Evolutionary conservation across 768 basidiomycete species (phyloP), one percentile per base, ranked within the genome.

Genomic region (Scleroderma citrinum): DNA sequence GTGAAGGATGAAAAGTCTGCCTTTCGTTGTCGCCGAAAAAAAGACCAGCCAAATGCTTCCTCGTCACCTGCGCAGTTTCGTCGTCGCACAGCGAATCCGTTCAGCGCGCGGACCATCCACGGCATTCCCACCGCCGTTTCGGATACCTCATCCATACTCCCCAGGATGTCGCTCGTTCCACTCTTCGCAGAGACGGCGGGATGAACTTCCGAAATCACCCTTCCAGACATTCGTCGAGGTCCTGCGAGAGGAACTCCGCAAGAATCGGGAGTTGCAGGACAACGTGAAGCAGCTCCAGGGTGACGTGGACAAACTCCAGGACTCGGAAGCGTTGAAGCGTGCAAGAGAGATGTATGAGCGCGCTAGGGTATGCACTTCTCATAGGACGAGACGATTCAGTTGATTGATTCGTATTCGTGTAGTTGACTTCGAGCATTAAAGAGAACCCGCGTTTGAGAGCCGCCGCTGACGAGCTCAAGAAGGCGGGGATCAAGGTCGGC

Each of bases 251-350:
- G 96, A 99, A 70, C 70, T 99, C 39, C 76, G 81, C 64, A 98
- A 97, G 76, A 95, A 91, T 63, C 73, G 92, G 55, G 94, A 95
- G 65, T 75, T 96, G 44, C 92, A 95, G 71, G 94, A 98, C 30
- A 95, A 95, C 69, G 87, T 97, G 42, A 94, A 93, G 72, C 92
- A 96, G 70, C 76, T 99, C 16, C 92, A 95, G 70, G 96, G 96
- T 54, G 93, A 98, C 67, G 95, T 96, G 32, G 90, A 92, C 71
- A 96, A 96, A 71, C 70, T 97, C 43, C 94, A 97, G 74, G 96
- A 97, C 66, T 92, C 91, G 47, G 92, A 95, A 63, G 87, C 93
- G 13, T 85, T 99, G 92, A 92, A 90, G 72, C 79, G 77, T 59
- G 93, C 93, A 2, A 80, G 78, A 64, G 92, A 89, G 44, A 83